phyloP scores from a whole-genome alignment of 495 filamentous ascomycete genomes.

The Hapsidospora chrysogenum region DNA sequence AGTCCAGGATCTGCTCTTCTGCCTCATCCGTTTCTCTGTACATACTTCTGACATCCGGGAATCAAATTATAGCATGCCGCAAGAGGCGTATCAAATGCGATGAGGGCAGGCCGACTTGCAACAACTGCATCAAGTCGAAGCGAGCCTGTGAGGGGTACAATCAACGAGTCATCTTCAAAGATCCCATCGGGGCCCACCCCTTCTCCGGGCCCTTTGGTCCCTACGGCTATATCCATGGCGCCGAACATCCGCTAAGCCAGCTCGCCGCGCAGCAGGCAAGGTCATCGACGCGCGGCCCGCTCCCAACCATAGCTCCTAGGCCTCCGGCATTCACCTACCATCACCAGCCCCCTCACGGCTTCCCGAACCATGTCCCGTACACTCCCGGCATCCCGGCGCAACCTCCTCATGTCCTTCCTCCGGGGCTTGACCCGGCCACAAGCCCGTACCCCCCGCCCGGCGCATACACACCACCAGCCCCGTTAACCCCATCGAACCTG shows the following conservation, averaged over 20 bases:
- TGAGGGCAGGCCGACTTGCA: slow-evolving; percentile 81
- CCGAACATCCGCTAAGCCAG: no score
- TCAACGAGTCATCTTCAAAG: slow-evolving; percentile 82
- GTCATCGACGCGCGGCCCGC: slow-evolving; percentile 12
- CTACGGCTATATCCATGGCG: no score
- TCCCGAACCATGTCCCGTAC: slow-evolving; percentile 8
- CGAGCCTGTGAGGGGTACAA: slow-evolving; percentile 90
- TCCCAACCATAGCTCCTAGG: slow-evolving; percentile 25
- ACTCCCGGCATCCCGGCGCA: no score
- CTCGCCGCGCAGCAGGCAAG: slow-evolving; percentile 18
- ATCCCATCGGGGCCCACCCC: slow-evolving; percentile 49
- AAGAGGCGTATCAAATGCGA: slow-evolving; percentile 95
- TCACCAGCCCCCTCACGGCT: slow-evolving; percentile 12
- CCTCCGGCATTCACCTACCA: slow-evolving; percentile 15
- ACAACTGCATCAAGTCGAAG: slow-evolving; percentile 86
- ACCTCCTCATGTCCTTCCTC: no score
- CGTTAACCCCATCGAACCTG: no score
- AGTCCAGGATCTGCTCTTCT: neutral
- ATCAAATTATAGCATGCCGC: slow-evolving; percentile 52
- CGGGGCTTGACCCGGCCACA: no score
- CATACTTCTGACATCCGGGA: neutral
- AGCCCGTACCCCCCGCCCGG: no score
- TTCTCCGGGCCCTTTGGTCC: no score
- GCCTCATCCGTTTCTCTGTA: neutral
- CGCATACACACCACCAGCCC: no score